phyloP scores from a whole-genome alignment of 306 rosid genomes.

The Vigna nakashimae region DNA sequence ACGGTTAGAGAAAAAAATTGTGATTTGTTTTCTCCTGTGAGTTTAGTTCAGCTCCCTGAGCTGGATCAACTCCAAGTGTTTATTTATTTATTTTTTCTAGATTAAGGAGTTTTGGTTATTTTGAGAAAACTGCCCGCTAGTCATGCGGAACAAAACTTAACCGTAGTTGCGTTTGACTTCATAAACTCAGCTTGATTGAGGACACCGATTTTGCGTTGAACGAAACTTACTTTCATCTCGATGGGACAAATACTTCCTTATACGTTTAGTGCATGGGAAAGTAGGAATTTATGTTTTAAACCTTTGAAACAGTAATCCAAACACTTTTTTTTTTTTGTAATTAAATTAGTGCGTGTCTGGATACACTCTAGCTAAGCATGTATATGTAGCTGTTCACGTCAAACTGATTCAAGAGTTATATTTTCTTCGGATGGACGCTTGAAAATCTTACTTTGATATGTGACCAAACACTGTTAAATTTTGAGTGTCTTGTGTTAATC shows the following conservation, averaged over 20 bases:
- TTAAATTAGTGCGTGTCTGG: background rate
- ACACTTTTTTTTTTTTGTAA: background rate
- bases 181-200: conserved; percentile 21
- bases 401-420: background rate
- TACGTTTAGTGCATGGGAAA: no score
- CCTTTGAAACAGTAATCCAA: no score
- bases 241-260: no score
- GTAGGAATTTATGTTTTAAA: no score
- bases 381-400: background rate
- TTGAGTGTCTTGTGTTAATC: background rate
- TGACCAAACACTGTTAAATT: background rate
- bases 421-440: background rate
- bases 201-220: background rate
- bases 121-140: background rate
- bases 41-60: conserved; percentile 29
- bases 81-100: background rate
- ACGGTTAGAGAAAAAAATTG: background rate
- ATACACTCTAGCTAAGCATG: background rate
- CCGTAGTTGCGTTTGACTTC: background rate
- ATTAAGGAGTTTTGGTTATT: conserved; percentile 7
- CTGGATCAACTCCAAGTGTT: conserved; percentile 25
- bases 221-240: no score
- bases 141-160: conserved; percentile 10
- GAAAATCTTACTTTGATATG: background rate
- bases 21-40: background rate